Evolutionary conservation across 352 stramenopile genomes (phyloP).

Genomic region (Pythium rishiriense): DNA sequence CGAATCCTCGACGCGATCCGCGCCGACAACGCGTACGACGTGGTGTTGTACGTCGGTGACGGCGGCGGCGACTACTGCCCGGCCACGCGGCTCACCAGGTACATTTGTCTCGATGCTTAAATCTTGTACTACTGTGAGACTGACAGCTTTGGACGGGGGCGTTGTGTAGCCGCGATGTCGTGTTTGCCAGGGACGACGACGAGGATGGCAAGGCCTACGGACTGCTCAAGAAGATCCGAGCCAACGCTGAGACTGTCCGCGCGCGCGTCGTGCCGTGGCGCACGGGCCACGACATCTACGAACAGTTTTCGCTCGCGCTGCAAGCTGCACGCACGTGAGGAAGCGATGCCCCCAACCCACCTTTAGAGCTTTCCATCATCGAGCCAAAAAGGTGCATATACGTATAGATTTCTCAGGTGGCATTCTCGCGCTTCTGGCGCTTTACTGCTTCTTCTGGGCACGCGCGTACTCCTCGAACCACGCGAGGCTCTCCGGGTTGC

Average conservation of each 20-base stretch:
- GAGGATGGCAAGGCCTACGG: slow-evolving; percentile 48
- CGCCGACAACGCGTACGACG: slow-evolving; percentile 30
- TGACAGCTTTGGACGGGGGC: too few relatives aligned
- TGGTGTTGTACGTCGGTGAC: slow-evolving; percentile 76
- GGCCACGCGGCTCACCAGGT: slow-evolving; percentile 54
- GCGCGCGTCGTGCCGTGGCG: slow-evolving; percentile 59
- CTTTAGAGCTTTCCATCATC: not conserved
- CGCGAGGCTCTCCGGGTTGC: slow-evolving; percentile 61
- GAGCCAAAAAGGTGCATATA: too few relatives aligned
- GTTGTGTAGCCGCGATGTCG: slow-evolving; percentile 44
- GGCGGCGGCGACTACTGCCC: slow-evolving; percentile 73
- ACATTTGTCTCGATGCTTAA: slow-evolving; percentile 15
- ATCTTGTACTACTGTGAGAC: too few relatives aligned
- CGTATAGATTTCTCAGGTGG: too few relatives aligned
- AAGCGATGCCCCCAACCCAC: not conserved
- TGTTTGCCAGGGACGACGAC: slow-evolving; percentile 64
- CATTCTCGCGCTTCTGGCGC: not conserved
- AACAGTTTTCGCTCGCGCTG: slow-evolving; percentile 37
- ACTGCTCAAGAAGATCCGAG: slow-evolving; percentile 51
- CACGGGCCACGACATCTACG: slow-evolving; percentile 63
- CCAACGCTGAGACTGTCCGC: slow-evolving; percentile 34
- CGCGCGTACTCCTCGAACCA: slow-evolving; percentile 60
- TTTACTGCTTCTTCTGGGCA: slow-evolving; percentile 22
- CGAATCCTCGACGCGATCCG: slow-evolving; percentile 58
- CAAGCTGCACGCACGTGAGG: not conserved